These are phyloP conservation scores for Saccharomycopsis amapae DNA, from an alignment of 805 yeast genomes.

Conservation along the genomic window DNA sequence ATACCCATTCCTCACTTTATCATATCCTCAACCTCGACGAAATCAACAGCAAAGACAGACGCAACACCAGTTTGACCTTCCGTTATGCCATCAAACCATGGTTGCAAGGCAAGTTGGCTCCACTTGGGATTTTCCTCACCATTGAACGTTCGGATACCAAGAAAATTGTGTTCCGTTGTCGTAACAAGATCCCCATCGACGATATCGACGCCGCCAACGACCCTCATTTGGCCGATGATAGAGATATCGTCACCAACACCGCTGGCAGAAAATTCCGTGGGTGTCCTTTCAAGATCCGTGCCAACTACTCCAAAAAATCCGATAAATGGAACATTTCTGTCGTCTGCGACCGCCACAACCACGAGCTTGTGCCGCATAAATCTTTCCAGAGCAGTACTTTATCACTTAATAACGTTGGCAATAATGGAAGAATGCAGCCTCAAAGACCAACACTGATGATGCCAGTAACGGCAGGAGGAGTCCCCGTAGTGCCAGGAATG, in stretches of 20 bases:
- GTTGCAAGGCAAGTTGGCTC: constrained; percentile 9
- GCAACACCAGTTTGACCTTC: constrained; percentile 2
- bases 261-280: neutral
- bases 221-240: neutral
- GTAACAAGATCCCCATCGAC: constrained; percentile 1
- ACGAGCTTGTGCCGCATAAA: constrained; percentile 5
- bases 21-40: constrained; percentile 7
- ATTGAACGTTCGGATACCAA: constrained; percentile 29
- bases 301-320: constrained; percentile 14
- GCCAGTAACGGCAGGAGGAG: too few relatives aligned
- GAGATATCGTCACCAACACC: neutral
- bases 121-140: constrained; percentile 10
- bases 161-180: constrained; percentile 30
- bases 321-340: constrained; percentile 17
- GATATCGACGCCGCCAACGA: neutral
- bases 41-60: constrained; percentile 11
- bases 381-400: too few relatives aligned
- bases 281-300: constrained; percentile 18
- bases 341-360: constrained; percentile 14
- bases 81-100: constrained; percentile 15
- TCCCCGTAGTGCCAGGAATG: too few relatives aligned
- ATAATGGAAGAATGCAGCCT: neutral
- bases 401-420: neutral
- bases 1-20: too few relatives aligned
- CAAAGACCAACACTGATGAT: too few relatives aligned